phyloP scores from a whole-genome alignment of 2,329 filamentous ascomycete genomes.

The Calonectria pteridis region DNA sequence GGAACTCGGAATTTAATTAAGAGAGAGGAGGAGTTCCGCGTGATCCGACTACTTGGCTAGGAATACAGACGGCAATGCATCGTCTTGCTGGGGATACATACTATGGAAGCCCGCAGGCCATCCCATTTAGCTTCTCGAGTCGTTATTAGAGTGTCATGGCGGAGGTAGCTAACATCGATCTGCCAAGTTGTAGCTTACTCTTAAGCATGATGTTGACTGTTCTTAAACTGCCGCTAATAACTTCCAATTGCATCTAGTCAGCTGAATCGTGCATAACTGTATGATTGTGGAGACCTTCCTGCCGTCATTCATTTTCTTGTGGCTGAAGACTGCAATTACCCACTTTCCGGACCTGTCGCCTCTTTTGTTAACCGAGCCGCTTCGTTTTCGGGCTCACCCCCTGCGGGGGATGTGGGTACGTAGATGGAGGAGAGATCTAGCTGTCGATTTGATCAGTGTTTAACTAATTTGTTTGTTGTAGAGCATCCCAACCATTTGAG shows the following conservation, averaged over 20 bases:
- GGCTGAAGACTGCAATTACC: background rate
- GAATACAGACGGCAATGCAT: too few species aligned
- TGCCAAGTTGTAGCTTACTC: background rate
- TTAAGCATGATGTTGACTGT: background rate
- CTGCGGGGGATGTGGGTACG: background rate
- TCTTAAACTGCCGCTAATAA: background rate
- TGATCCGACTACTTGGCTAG: too few species aligned
- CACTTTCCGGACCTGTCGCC: background rate
- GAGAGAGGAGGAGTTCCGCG: too few species aligned
- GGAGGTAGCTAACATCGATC: background rate
- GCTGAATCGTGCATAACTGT: background rate
- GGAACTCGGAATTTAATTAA: too few species aligned
- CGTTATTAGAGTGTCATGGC: background rate
- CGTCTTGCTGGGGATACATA: background rate
- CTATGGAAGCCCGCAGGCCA: background rate
- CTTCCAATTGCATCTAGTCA: background rate
- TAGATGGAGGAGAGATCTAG: background rate
- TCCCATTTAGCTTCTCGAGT: background rate
- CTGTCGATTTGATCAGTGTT: background rate
- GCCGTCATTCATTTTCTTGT: background rate
- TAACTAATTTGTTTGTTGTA: background rate
- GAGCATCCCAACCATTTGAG: background rate
- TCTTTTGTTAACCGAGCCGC: background rate
- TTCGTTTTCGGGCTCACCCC: background rate
- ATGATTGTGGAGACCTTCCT: background rate